Conservation (phyloP, 495 filamentous ascomycete genomes). For the Penicillium angulare region DNA sequence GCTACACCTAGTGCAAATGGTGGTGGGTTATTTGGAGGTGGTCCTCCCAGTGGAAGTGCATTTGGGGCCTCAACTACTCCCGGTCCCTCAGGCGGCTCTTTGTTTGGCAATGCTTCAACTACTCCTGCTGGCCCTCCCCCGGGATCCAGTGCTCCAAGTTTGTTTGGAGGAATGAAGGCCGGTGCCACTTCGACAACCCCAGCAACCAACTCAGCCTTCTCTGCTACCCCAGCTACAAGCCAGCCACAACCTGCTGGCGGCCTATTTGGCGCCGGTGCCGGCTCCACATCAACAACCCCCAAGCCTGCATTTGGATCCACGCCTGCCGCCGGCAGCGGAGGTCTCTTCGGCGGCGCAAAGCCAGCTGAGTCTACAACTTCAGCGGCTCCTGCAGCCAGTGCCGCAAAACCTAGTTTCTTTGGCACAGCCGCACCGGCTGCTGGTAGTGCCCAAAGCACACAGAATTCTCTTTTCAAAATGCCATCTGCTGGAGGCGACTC, state of each 20-base stretch:
- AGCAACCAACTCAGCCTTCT: constrained; percentile 19
- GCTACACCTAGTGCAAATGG: constrained; percentile 32
- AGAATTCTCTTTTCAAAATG: constrained; percentile 36
- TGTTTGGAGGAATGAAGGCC: constrained; percentile 32
- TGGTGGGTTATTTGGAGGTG: constrained; percentile 40
- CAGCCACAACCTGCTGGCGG: constrained; percentile 29
- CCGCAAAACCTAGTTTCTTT: constrained; percentile 25
- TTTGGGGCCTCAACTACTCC: constrained; percentile 32
- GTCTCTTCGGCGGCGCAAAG: constrained; percentile 44
- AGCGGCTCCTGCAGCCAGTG: constrained; percentile 24
- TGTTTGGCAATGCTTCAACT: constrained; percentile 55
- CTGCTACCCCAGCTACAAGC: constrained; percentile 28
- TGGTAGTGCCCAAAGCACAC: constrained; percentile 16
- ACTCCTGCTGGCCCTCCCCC: constrained; percentile 66
- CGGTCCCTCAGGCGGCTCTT: constrained; percentile 32
- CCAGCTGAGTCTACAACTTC: constrained; percentile 43
- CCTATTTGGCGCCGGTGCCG: constrained; percentile 31
- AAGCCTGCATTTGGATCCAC: constrained; percentile 36
- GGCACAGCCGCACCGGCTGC: constrained; percentile 38
- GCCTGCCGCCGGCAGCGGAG: constrained; percentile 24
- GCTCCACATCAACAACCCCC: constrained; percentile 3
- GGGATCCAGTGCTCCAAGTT: constrained; percentile 32
- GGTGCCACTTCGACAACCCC: constrained; percentile 24
- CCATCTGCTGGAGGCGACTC: constrained; percentile 27
- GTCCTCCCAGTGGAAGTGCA: constrained; percentile 9